A percentile compares a stretch with the other conserved stretches of the same genome.
phyloP scores from a whole-genome alignment of 768 basidiomycete species.

The Russula sp. region DNA sequence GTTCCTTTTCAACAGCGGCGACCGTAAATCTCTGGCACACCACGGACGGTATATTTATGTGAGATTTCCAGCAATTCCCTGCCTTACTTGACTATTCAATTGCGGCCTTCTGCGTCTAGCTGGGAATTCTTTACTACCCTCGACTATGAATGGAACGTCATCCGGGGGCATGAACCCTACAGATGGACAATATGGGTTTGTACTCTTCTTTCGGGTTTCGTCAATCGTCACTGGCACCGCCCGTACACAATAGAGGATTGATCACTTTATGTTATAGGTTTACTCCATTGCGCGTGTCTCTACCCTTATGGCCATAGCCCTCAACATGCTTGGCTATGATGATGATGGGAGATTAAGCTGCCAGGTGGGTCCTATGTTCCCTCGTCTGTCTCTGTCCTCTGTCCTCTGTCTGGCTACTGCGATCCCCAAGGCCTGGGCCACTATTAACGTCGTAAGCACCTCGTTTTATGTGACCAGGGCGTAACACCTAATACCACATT shows the following conservation, averaged over 20 bases:
- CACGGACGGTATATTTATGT: conserved; percentile 5
- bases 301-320: conserved; percentile 3
- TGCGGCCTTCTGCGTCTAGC: neutral
- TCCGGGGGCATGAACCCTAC: neutral
- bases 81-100: neutral
- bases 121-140: conserved; percentile 14
- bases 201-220: neutral
- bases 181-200: conserved; percentile 12
- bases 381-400: neutral
- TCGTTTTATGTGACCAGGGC: neutral
- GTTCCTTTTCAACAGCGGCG: neutral
- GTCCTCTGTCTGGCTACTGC: neutral
- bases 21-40: conserved; percentile 7
- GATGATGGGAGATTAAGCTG: neutral
- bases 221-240: no score
- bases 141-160: neutral
- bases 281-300: conserved; percentile 15
- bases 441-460: neutral
- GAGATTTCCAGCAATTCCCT: neutral
- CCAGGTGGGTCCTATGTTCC: conserved; percentile 2
- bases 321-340: conserved; percentile 1
- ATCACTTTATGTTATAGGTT: neutral
- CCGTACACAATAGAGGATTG: neutral
- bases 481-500: no score
- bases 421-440: neutral